These are phyloP conservation scores for Eucalyptus polybractea DNA, from an alignment of 345 rosid species.

Conservation along the genomic window DNA sequence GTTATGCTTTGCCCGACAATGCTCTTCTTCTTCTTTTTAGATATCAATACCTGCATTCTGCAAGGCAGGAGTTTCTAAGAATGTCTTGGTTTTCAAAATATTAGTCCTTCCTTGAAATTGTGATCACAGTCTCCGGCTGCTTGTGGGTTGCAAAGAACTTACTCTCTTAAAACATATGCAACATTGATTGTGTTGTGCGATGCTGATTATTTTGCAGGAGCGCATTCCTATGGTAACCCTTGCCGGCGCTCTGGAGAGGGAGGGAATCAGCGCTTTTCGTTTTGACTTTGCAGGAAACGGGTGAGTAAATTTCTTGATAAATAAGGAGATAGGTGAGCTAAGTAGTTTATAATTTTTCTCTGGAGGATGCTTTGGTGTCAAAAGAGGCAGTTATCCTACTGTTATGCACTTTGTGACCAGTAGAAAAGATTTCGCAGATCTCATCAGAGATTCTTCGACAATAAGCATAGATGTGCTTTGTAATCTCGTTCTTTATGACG, in stretches of 20 bases:
- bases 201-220: constrained; percentile 16
- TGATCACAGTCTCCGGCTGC: not conserved
- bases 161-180: not conserved
- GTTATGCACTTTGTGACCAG: not conserved
- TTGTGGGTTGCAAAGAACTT: not conserved
- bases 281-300: constrained; percentile 95
- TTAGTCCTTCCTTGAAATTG: not conserved
- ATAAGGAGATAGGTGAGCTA: not conserved
- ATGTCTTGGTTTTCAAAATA: not conserved
- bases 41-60: not conserved
- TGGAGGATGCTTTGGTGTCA: not conserved
- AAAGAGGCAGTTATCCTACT: not conserved
- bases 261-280: constrained; percentile 55
- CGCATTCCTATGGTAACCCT: constrained; percentile 65
- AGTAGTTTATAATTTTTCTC: not conserved
- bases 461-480: not conserved
- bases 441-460: not conserved
- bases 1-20: not conserved
- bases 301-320: constrained; percentile 8
- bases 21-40: not conserved
- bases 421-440: not conserved
- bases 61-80: not conserved
- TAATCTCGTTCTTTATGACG: not conserved
- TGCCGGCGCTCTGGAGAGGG: constrained; percentile 35
- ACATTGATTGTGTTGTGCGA: not conserved